A percentile compares a stretch with the other conserved stretches of the same genome.
phyloP scores from a whole-genome alignment of 345 rosid species.

The Geranium rotundifolium region DNA sequence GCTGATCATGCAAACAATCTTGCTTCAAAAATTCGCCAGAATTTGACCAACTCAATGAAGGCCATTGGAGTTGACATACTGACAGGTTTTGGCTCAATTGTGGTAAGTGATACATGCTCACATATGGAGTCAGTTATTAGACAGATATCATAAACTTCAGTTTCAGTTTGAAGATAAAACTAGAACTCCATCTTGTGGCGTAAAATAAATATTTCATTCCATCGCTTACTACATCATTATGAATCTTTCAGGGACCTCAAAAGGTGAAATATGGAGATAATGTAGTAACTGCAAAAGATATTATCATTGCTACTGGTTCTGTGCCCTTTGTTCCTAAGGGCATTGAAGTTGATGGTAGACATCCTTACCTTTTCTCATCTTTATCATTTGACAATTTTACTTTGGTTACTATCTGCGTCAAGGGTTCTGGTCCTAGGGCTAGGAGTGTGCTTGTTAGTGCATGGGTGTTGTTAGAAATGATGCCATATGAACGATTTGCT shows the following conservation, averaged over 20 bases:
- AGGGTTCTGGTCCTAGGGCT: too few relatives aligned
- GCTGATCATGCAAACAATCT: constrained; percentile 95
- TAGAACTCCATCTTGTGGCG: too few relatives aligned
- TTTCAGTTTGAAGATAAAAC: too few relatives aligned
- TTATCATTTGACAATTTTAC: too few relatives aligned
- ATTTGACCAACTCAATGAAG: constrained; percentile 88
- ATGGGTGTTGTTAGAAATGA: too few relatives aligned
- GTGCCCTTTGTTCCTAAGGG: constrained; percentile 98
- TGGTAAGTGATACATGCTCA: constrained; percentile 41
- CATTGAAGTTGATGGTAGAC: constrained; percentile 91
- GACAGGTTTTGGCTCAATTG: constrained; percentile 69
- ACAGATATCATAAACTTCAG: background rate
- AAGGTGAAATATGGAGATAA: constrained; percentile 81
- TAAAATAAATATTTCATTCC: too few relatives aligned
- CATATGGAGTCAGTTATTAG: background rate
- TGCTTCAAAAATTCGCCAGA: constrained; percentile 78
- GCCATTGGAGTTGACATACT: constrained; percentile 90
- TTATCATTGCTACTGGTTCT: constrained; percentile 94
- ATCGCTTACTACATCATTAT: too few relatives aligned
- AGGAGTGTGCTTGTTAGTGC: too few relatives aligned
- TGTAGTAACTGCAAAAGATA: constrained; percentile 59
- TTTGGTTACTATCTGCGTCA: too few relatives aligned
- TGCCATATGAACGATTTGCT: too few relatives aligned
- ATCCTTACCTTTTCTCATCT: background rate
- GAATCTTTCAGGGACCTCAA: constrained; percentile 61